Conservation (phyloP, 2,329 filamentous ascomycete genomes). For the Dryadomyces quercivorus region DNA sequence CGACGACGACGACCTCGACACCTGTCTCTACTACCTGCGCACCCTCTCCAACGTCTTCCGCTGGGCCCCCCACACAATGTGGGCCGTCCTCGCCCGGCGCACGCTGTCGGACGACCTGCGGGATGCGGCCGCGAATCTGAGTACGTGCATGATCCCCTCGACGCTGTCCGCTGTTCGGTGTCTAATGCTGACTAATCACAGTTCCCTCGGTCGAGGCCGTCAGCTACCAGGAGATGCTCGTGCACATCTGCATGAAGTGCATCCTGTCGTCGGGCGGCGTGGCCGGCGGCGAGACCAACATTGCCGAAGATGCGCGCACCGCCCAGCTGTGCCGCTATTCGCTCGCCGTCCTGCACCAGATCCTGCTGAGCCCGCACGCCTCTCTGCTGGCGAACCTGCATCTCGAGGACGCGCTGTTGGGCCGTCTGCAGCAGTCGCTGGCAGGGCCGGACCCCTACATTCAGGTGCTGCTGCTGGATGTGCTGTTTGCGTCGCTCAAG, state of each 20-base stretch:
- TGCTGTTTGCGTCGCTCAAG: conserved; percentile 63
- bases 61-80: conserved; percentile 55
- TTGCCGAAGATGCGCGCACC: conserved; percentile 31
- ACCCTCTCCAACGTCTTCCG: conserved; percentile 62
- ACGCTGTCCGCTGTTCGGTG: too few relatives aligned
- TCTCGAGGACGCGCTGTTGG: conserved; percentile 59
- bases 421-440: conserved; percentile 51
- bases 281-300: conserved; percentile 17
- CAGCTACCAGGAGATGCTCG: conserved; percentile 55
- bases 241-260: conserved; percentile 53
- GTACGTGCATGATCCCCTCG: conserved; percentile 30
- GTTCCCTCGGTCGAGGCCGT: conserved; percentile 35
- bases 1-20: conserved; percentile 56
- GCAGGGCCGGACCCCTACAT: conserved; percentile 53
- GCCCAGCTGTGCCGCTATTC: conserved; percentile 60
- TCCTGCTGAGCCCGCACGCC: conserved; percentile 53
- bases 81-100: conserved; percentile 57
- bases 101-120: conserved; percentile 34
- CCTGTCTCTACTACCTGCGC: conserved; percentile 67
- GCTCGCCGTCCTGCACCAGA: conserved; percentile 56
- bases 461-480: conserved; percentile 66
- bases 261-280: conserved; percentile 27
- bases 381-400: conserved; percentile 47
- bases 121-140: conserved; percentile 30
- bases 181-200: background rate